Conservation (phyloP, 1,139 yeast genomes). For the Debaryomyces sp. region DNA sequence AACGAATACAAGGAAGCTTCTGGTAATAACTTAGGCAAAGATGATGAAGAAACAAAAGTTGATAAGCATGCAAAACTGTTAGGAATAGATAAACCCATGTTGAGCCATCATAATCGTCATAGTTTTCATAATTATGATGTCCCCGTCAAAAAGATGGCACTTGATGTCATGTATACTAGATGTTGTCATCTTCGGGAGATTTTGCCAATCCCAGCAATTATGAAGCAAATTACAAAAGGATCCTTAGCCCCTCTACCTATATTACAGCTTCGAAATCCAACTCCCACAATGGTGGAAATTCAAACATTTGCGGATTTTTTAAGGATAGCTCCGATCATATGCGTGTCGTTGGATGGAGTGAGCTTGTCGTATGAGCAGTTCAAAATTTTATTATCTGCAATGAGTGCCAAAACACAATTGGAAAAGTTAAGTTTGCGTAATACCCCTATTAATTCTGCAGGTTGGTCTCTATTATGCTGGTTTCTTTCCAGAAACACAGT, state of each 20-base stretch:
- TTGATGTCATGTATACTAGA: conserved; percentile 70
- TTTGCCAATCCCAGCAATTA: conserved; percentile 73
- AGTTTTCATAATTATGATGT: conserved; percentile 28
- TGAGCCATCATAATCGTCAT: conserved; percentile 22
- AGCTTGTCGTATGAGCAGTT: conserved; percentile 65
- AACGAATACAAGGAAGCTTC: conserved; percentile 16
- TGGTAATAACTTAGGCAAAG: conserved; percentile 31
- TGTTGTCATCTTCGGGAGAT: conserved; percentile 78
- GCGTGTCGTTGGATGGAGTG: conserved; percentile 73
- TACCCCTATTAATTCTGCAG: conserved; percentile 66
- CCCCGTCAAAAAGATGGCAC: conserved; percentile 50
- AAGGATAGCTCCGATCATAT: conserved; percentile 70
- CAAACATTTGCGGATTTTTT: conserved; percentile 76
- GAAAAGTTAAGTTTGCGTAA: conserved; percentile 72
- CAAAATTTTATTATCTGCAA: conserved; percentile 59
- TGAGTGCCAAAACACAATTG: conserved; percentile 60
- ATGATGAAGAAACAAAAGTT: conserved; percentile 45
- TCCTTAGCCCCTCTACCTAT: conserved; percentile 69
- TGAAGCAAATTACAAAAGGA: conserved; percentile 72
- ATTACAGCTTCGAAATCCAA: conserved; percentile 67
- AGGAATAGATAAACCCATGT: conserved; percentile 54
- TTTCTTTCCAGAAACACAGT: conserved; percentile 64
- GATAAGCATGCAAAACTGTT: conserved; percentile 43
- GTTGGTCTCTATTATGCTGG: conserved; percentile 74
- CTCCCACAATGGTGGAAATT: conserved; percentile 74